Evolutionary conservation across 176 grass and related monocot genomes (phyloP), one percentile per base, ranked within the genome.

Genomic region (Lolium rigidum): DNA sequence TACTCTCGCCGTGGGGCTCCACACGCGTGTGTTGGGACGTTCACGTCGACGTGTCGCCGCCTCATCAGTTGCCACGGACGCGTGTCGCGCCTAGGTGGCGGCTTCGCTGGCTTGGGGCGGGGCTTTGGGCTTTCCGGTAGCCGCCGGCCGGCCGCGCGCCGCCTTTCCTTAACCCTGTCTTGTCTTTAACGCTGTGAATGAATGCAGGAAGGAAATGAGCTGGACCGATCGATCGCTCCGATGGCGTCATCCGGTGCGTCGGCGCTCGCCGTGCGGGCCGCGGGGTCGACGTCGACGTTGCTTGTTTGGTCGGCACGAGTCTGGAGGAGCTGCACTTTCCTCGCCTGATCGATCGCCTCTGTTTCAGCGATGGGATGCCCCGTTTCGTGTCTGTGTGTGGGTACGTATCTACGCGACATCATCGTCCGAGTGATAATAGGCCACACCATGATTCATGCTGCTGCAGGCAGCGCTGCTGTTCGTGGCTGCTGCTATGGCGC

Each of bases 241-340:
- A n/a, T 76, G 38, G 35, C 50, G 80, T 57, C 86, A 77, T 55
- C 35, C 8, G 38, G 38, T 82, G 80, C 86, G 79, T 87, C 7
- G 70, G 63, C 63, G 14, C 17, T 37, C 63, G 26, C 22, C 11
- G 25, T 22, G 21, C 9, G 46, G 7, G 9, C 46, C 0, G n/a
- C n/a, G n/a, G n/a, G n/a, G n/a, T n/a, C n/a, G 63, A 64, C 24
- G 61, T 64, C 12, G 64, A 20, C 3, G 41, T 44, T 44, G 7
- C 31, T 35, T 35, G 0, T 26, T 2, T 25, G 60, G 60, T 26
- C 60, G 60, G 60, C 26, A 28, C 1, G 26, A 28, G 26, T 28
- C 21, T 5, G 58, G 9, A 22, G 58, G 58, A 24, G 41, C 59
- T 62, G 59, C 59, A 12, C 60, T 63, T 63, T 63, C 60, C 60